Percentiles rank a stretch among this genome's conserved stretches.
phyloP scores from a whole-genome alignment of 2,329 filamentous ascomycete genomes.

The Calonectria crousiana region DNA sequence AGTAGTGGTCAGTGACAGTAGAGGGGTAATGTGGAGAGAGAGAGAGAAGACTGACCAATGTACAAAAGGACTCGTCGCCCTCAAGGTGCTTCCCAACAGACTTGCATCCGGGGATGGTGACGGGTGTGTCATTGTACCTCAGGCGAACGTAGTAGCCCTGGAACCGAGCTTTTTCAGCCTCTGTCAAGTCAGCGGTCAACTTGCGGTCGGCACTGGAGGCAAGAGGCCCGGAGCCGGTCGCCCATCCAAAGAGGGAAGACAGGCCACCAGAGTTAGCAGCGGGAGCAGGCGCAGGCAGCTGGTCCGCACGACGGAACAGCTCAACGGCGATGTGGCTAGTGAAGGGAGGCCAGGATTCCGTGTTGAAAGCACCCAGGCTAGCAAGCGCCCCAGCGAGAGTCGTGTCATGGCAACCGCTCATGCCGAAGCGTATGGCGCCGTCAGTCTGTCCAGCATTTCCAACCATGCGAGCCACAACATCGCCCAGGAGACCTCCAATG shows the following conservation, averaged over 20 bases:
- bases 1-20: neutral
- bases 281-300: slow-evolving; percentile 29
- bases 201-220: slow-evolving; percentile 70
- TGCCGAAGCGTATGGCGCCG: slow-evolving; percentile 74
- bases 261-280: slow-evolving; percentile 34
- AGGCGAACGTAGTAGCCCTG: slow-evolving; percentile 88
- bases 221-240: slow-evolving; percentile 43
- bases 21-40: neutral
- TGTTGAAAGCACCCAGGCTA: slow-evolving; percentile 82
- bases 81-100: slow-evolving; percentile 83
- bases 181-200: slow-evolving; percentile 65
- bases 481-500: slow-evolving; percentile 86
- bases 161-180: slow-evolving; percentile 69
- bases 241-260: slow-evolving; percentile 43
- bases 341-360: slow-evolving; percentile 87
- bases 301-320: slow-evolving; percentile 75
- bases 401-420: slow-evolving; percentile 93
- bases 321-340: slow-evolving; percentile 94
- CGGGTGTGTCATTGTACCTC: slow-evolving; percentile 88
- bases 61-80: slow-evolving; percentile 91
- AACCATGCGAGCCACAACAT: slow-evolving; percentile 83
- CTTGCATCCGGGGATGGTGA: slow-evolving; percentile 86
- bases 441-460: slow-evolving; percentile 64
- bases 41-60: slow-evolving; percentile 69
- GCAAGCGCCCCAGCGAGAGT: slow-evolving; percentile 85